phyloP scores from a whole-genome alignment of 257 asterid species.

The Nicotiana tabacum region DNA sequence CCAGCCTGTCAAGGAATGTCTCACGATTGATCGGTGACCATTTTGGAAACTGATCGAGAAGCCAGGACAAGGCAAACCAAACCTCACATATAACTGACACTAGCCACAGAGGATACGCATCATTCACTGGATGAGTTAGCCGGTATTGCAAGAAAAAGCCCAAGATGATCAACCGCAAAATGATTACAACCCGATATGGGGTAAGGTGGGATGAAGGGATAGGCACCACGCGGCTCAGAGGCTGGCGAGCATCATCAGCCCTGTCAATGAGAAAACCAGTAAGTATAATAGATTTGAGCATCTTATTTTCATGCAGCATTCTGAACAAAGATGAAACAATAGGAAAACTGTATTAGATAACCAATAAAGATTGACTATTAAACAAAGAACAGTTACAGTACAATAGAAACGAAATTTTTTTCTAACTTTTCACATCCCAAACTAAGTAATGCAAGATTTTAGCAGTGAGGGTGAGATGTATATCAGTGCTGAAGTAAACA shows the following conservation, averaged over 20 bases:
- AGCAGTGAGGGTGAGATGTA: background rate
- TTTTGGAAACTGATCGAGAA: constrained; percentile 68
- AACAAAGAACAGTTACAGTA: background rate
- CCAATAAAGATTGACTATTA: constrained; percentile 16
- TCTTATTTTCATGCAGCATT: background rate
- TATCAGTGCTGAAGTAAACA: background rate
- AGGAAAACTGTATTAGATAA: constrained; percentile 11
- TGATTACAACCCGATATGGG: constrained; percentile 60
- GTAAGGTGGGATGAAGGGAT: constrained; percentile 53
- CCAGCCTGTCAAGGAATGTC: constrained; percentile 65
- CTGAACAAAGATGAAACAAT: background rate
- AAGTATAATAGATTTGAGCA: background rate
- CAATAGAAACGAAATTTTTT: background rate
- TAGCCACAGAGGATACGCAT: constrained; percentile 74
- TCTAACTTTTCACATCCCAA: background rate
- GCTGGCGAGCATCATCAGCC: constrained; percentile 64
- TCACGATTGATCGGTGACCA: constrained; percentile 63
- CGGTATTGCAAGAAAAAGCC: constrained; percentile 72
- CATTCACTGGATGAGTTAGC: constrained; percentile 58
- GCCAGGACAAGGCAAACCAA: constrained; percentile 76
- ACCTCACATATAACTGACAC: constrained; percentile 71
- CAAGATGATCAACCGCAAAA: constrained; percentile 59
- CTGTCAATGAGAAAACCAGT: constrained; percentile 32
- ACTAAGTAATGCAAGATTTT: background rate
- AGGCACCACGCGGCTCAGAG: constrained; percentile 56